Evolutionary conservation across 306 rosid genomes (phyloP).

Genomic region (Trifolium repens): DNA sequence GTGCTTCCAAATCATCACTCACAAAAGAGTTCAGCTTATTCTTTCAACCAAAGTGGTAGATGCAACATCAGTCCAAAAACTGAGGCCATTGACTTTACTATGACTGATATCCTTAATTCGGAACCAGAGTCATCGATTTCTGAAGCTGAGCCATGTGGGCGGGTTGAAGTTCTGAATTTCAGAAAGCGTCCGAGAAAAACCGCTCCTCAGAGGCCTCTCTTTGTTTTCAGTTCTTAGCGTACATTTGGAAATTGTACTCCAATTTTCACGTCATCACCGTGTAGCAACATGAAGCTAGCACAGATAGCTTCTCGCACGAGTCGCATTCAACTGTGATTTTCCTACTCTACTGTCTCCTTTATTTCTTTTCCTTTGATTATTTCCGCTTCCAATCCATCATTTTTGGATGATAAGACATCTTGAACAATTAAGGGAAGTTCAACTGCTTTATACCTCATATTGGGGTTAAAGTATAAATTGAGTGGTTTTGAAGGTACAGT

Average conservation of each 20-base stretch:
- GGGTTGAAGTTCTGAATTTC: conserved; percentile 68
- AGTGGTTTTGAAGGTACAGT: conserved; percentile 48
- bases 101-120: conserved; percentile 51
- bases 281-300: conserved; percentile 3
- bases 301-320: not conserved
- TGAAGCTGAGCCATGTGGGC: conserved; percentile 76
- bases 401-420: conserved; percentile 43
- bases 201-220: conserved; percentile 69
- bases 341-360: conserved; percentile 28
- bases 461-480: conserved; percentile 52
- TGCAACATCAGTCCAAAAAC: conserved; percentile 42
- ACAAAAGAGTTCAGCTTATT: conserved; percentile 38
- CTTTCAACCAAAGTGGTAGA: conserved; percentile 43
- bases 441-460: conserved; percentile 43
- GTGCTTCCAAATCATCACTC: conserved; percentile 42
- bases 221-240: conserved; percentile 45
- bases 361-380: conserved; percentile 28
- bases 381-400: conserved; percentile 16
- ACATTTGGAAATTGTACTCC: not conserved
- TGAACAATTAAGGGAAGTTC: conserved; percentile 46
- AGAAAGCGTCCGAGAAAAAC: conserved; percentile 84
- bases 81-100: conserved; percentile 51
- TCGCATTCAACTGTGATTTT: not conserved
- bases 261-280: not conserved
- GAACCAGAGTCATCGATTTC: conserved; percentile 80